These are phyloP conservation scores for Ogataea saltuana DNA, from an alignment of 805 yeast genomes.

Conservation along the genomic window DNA sequence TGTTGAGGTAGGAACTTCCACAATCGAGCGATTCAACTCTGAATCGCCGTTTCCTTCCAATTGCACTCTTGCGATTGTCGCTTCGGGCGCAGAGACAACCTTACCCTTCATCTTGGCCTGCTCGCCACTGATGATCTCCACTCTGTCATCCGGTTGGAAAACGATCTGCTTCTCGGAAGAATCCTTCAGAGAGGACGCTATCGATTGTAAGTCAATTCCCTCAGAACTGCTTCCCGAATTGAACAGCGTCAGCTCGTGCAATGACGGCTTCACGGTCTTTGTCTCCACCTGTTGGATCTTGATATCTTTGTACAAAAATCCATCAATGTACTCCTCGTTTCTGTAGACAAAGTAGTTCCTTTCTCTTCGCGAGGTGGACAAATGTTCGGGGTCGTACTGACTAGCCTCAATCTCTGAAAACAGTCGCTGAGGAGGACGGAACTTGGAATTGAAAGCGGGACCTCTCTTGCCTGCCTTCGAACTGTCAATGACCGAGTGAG, in stretches of 20 bases:
- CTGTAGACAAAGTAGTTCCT: conserved; percentile 67
- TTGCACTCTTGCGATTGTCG: conserved; percentile 51
- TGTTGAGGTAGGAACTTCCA: conserved; percentile 81
- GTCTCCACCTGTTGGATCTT: conserved; percentile 80
- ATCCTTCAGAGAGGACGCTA: conserved; percentile 82
- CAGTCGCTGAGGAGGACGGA: conserved; percentile 81
- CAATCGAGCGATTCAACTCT: conserved; percentile 50
- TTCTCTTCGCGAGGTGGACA: conserved; percentile 60
- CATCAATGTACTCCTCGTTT: conserved; percentile 88
- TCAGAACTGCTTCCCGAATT: conserved; percentile 74
- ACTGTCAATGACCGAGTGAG: conserved; percentile 29
- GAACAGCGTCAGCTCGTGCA: conserved; percentile 85
- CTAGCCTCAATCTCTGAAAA: conserved; percentile 89
- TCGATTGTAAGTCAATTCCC: conserved; percentile 82
- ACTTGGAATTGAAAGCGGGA: conserved; percentile 53
- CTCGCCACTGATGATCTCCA: conserved; percentile 90
- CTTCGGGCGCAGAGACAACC: conserved; percentile 64
- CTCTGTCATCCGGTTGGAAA: conserved; percentile 93
- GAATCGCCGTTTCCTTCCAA: conserved; percentile 58
- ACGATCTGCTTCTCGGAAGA: conserved; percentile 53
- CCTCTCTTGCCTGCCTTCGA: conserved; percentile 39
- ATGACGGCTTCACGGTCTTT: conserved; percentile 75
- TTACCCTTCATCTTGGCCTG: conserved; percentile 86
- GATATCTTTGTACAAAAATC: conserved; percentile 84
- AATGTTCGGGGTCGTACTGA: conserved; percentile 73